A percentile compares a stretch with the other conserved stretches of the same genome.
phyloP scores from a whole-genome alignment of 139 green algal species.

The Chlamydomonas sp. region DNA sequence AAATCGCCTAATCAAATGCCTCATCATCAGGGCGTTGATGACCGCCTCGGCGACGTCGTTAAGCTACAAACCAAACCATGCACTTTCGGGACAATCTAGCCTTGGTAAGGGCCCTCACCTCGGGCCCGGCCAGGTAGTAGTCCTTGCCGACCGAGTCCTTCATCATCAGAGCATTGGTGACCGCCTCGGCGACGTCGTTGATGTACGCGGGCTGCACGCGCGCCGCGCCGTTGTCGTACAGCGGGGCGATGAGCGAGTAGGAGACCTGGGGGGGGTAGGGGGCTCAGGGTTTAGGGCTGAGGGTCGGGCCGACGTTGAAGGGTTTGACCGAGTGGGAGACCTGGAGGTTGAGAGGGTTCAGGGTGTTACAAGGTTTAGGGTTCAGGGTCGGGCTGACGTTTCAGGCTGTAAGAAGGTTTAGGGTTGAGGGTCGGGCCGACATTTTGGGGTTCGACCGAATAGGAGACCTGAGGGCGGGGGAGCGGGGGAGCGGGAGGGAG shows the following conservation, averaged over 20 bases:
- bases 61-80: no score
- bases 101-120: no score
- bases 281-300: conserved; percentile 5
- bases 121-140: conserved; percentile 80
- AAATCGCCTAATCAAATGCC: no score
- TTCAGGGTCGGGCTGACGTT: background rate
- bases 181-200: conserved; percentile 41
- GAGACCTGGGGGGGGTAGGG: background rate
- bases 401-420: background rate
- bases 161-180: conserved; percentile 13
- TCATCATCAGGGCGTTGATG: conserved; percentile 6
- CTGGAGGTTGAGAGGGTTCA: no score
- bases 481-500: background rate
- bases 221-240: conserved; percentile 17
- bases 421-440: no score
- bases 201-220: conserved; percentile 46
- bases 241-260: conserved; percentile 18
- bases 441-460: no score
- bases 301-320: background rate
- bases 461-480: background rate
- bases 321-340: background rate
- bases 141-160: conserved; percentile 60
- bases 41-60: conserved; percentile 47
- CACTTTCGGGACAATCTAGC: no score
- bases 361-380: no score